A percentile compares a stretch with the other conserved stretches of the same genome.
Evolutionary conservation across 1,284 basidiomycete species (phyloP).

Genomic region (Porodaedalea pini): DNA sequence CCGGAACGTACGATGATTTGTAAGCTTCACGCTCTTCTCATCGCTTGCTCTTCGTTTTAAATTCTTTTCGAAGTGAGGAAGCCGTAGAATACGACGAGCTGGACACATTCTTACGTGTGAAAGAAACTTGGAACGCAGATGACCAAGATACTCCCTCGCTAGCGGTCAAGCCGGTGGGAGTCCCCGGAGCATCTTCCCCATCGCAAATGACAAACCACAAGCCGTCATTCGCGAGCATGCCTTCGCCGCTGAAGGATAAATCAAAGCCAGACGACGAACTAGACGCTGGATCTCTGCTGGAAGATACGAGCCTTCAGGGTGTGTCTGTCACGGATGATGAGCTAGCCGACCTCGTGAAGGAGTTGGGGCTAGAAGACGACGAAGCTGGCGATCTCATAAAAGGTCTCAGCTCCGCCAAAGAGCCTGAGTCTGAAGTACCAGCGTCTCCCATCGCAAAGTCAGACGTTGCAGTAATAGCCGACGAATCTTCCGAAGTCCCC

Average conservation of each 20-base stretch:
- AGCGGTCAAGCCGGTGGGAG: slow-evolving; percentile 59
- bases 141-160: slow-evolving; percentile 54
- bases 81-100: slow-evolving; percentile 75
- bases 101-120: slow-evolving; percentile 63
- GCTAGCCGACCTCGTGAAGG: slow-evolving; percentile 59
- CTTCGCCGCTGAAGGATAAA: slow-evolving; percentile 45
- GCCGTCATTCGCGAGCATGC: slow-evolving; percentile 48
- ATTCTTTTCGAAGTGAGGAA: slow-evolving; percentile 54
- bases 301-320: slow-evolving; percentile 69
- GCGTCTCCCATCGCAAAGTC: background rate
- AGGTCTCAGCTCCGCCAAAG: slow-evolving; percentile 38
- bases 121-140: slow-evolving; percentile 59
- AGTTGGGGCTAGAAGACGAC: slow-evolving; percentile 68
- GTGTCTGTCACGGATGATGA: slow-evolving; percentile 75
- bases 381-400: slow-evolving; percentile 68
- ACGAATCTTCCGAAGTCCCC: background rate
- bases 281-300: slow-evolving; percentile 62
- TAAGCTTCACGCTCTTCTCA: slow-evolving; percentile 22
- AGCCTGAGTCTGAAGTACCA: background rate
- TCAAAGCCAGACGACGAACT: slow-evolving; percentile 52
- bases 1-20: slow-evolving; percentile 41
- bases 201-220: slow-evolving; percentile 68
- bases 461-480: background rate
- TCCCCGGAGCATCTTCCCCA: slow-evolving; percentile 70
- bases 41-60: slow-evolving; percentile 15